phyloP scores from a whole-genome alignment of 495 filamentous ascomycete genomes.

The Penicillium diatomitis region DNA sequence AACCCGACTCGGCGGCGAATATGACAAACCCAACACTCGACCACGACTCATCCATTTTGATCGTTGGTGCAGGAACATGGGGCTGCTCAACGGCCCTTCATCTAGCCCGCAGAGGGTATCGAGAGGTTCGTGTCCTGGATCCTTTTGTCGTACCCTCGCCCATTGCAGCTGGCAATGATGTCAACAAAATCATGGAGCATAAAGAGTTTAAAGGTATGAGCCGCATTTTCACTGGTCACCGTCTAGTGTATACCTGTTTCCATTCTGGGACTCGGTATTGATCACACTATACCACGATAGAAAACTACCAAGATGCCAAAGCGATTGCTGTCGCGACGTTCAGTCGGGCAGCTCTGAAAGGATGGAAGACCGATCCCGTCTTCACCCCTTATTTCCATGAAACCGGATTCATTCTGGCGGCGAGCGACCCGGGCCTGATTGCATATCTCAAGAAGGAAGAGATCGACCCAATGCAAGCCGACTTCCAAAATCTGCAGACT shows the following conservation, averaged over 20 bases:
- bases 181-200: conserved; percentile 50
- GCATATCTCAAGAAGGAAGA: conserved; percentile 29
- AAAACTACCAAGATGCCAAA: conserved; percentile 11
- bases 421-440: conserved; percentile 23
- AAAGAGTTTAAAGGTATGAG: conserved; percentile 30
- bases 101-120: conserved; percentile 39
- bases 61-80: conserved; percentile 44
- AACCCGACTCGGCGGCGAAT: background rate
- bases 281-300: background rate
- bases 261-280: background rate
- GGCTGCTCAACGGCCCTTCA: conserved; percentile 45
- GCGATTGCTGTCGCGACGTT: conserved; percentile 29
- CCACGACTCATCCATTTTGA: conserved; percentile 20
- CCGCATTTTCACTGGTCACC: no score
- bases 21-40: conserved; percentile 9
- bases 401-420: conserved; percentile 39
- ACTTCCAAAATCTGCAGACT: conserved; percentile 18
- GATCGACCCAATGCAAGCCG: conserved; percentile 18
- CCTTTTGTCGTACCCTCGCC: conserved; percentile 35
- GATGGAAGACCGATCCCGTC: conserved; percentile 40
- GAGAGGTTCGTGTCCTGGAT: conserved; percentile 40
- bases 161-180: conserved; percentile 46
- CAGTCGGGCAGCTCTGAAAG: conserved; percentile 28
- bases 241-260: no score
- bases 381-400: conserved; percentile 42